Evolutionary conservation across 192 early-diverging fungal genomes (phyloP), one percentile per base, ranked within the genome.

Genomic region (Podila clonocystis): DNA sequence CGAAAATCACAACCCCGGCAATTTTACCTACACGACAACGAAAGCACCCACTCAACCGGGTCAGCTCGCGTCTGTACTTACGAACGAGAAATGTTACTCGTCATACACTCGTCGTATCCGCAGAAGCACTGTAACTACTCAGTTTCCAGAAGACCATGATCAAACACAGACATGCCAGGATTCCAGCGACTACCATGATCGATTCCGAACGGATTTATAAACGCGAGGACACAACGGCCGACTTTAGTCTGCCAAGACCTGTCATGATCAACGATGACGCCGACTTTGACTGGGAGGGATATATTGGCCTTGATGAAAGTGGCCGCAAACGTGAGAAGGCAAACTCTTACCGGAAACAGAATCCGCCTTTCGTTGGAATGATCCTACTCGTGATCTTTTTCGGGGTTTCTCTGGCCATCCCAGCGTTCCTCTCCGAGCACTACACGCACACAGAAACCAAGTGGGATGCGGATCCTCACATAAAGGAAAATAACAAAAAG

Each of bases 321-420:
- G 50, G 63, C 33, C 45, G 26, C 63, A 15, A 34, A n/a, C 26
- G 38, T 0, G 20, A 28, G 8, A 26, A 45, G 4, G 20, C 24
- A 29, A 61, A 34, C 28, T 45, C 61, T 12, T 62, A 49, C 50
- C 84, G 84, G 85, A 83, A 80, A 26, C 65, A 84, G 70, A 85
- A 85, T 63, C 87, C 85, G 41, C 31, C 86, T 36, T 55, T 6
- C 52, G n/a, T 88, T 29, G 84, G 87, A 19, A 75, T 84, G 7
- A 41, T 88, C 31, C 65, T 70, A n/a, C 82, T 88, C 33, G 83
- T 86, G 76, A 19, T 84, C 5, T 75, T 79, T 26, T 83, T 84
- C 50, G 82, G 87, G 38, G 67, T 76, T 26, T 24, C 87, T 6
- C 66, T 88, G 13, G 82, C 85, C 30, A 82, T 74, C 31, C 87